Percentiles rank a stretch among this genome's conserved stretches.
These are phyloP conservation scores for Elasticomyces elasticus DNA, from an alignment of 495 filamentous ascomycete species.

Conservation along the genomic window DNA sequence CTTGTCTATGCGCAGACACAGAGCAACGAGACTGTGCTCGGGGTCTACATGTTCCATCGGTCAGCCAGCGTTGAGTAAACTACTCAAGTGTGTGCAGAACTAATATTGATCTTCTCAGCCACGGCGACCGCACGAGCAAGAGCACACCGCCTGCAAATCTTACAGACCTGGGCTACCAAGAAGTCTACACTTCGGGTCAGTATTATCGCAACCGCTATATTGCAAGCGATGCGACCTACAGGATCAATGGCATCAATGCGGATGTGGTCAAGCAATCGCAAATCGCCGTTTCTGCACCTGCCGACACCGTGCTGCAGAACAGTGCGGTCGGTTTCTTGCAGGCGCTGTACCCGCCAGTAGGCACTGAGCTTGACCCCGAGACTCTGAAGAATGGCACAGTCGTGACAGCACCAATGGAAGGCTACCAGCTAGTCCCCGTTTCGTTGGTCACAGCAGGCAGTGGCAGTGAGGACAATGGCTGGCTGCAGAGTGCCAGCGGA, in stretches of 20 bases:
- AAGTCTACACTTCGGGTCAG: conserved; percentile 51
- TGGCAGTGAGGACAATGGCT: conserved; percentile 45
- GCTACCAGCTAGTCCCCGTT: conserved; percentile 54
- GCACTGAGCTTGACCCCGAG: conserved; percentile 30
- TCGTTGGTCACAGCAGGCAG: conserved; percentile 33
- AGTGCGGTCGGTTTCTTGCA: conserved; percentile 45
- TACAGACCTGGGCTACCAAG: conserved; percentile 49
- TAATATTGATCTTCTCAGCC: conserved; percentile 25
- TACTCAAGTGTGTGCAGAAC: not conserved
- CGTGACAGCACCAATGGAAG: conserved; percentile 45
- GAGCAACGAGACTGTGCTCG: conserved; percentile 45
- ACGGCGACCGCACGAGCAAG: conserved; percentile 55
- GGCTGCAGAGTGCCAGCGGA: conserved; percentile 48
- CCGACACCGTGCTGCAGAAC: conserved; percentile 31
- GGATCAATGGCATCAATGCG: conserved; percentile 49
- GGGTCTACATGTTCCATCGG: conserved; percentile 52
- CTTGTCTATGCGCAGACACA: not conserved
- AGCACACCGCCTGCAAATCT: conserved; percentile 42
- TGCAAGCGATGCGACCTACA: conserved; percentile 35
- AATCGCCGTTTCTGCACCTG: conserved; percentile 42
- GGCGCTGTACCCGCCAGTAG: conserved; percentile 52
- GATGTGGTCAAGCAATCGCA: conserved; percentile 49
- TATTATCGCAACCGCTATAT: conserved; percentile 58
- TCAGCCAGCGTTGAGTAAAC: not conserved
- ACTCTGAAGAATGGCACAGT: conserved; percentile 44